phyloP scores from a whole-genome alignment of 2,329 filamentous ascomycete species.

The Xylaria sp. region DNA sequence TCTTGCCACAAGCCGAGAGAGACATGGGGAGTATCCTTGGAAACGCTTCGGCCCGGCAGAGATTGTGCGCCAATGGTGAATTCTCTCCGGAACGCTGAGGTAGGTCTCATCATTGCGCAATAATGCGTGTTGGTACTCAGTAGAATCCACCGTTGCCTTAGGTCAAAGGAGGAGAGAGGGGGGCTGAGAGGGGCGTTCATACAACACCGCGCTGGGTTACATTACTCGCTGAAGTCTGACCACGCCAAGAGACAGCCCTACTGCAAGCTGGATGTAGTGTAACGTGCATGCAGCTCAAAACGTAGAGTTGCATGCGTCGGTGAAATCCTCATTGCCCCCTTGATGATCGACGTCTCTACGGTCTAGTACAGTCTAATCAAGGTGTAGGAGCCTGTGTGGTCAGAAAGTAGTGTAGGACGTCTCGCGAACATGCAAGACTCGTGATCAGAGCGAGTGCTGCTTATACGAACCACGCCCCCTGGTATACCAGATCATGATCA shows the following conservation, averaged over 20 bases:
- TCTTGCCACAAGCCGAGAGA: conserved; percentile 17
- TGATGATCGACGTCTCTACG: conserved; percentile 21
- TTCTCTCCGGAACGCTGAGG: neutral
- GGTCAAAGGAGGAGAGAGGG: neutral
- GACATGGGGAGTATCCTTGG: conserved; percentile 21
- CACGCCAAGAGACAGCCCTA: conserved; percentile 35
- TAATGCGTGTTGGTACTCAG: conserved; percentile 18
- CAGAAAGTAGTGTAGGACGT: conserved; percentile 17
- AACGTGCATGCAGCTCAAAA: conserved; percentile 38
- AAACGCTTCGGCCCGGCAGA: conserved; percentile 30
- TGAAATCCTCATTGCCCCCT: conserved; percentile 25
- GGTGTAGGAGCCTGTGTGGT: conserved; percentile 11
- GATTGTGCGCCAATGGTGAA: conserved; percentile 21
- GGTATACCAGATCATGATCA: conserved; percentile 6
- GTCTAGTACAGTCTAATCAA: conserved; percentile 14
- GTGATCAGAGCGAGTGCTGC: conserved; percentile 7
- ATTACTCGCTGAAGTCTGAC: conserved; percentile 28
- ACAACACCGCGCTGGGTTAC: conserved; percentile 23
- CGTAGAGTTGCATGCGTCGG: conserved; percentile 36
- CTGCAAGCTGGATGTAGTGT: conserved; percentile 26
- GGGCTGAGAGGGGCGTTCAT: conserved; percentile 3
- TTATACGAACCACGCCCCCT: conserved; percentile 4
- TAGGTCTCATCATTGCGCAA: conserved; percentile 13
- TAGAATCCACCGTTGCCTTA: conserved; percentile 14
- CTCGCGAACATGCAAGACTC: neutral